A percentile compares a stretch with the other conserved stretches of the same genome.
phyloP scores from a whole-genome alignment of 2,329 filamentous ascomycete species.

The Xylaria sp. region DNA sequence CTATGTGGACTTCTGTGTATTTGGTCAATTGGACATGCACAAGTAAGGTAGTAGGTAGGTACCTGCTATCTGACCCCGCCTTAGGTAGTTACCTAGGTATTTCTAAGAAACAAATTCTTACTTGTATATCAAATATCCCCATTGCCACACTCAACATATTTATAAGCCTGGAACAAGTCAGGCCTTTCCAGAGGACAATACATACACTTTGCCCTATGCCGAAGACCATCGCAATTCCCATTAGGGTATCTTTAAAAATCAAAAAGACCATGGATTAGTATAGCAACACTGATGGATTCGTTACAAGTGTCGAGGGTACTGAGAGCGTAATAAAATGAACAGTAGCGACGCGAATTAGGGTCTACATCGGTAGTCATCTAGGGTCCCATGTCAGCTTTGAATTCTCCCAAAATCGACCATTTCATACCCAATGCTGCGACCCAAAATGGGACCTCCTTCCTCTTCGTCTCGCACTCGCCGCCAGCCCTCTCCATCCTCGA shows the following conservation, averaged over 20 bases:
- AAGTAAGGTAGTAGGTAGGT: too few relatives aligned
- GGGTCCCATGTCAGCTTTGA: constrained; percentile 40
- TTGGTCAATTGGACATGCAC: neutral
- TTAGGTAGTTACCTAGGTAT: too few relatives aligned
- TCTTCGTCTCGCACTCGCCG: constrained; percentile 64
- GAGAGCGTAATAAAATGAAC: neutral
- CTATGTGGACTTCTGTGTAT: too few relatives aligned
- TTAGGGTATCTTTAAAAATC: neutral
- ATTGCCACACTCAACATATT: neutral
- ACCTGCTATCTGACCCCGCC: too few relatives aligned
- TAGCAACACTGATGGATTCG: neutral
- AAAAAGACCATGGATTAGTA: neutral
- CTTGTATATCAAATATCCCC: neutral
- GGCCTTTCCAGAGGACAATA: neutral
- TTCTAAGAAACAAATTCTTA: neutral
- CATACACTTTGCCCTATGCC: constrained; percentile 3
- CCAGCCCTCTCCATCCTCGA: constrained; percentile 48
- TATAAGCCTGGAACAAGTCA: neutral
- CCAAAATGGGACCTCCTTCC: constrained; percentile 52
- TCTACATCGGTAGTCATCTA: constrained; percentile 41
- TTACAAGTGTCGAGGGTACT: neutral
- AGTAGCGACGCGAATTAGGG: constrained; percentile 6
- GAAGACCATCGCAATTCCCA: neutral
- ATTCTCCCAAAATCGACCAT: constrained; percentile 37
- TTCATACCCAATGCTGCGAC: constrained; percentile 48